Base-by-base conservation (phyloP, 2,329 filamentous ascomycete species). In the Fusarium camptoceras region DNA sequence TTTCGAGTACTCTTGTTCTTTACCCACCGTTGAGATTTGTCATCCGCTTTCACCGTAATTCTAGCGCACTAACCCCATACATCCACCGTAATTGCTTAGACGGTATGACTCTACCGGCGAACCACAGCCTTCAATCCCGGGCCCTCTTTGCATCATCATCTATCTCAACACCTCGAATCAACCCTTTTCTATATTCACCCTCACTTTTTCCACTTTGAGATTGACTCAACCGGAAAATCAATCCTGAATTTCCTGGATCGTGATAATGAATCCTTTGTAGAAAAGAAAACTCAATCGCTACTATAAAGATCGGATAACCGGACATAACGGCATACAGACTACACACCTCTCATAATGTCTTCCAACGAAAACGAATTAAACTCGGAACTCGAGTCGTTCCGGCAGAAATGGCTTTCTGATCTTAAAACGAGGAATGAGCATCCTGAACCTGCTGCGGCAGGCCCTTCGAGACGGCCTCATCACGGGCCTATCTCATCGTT, bases 391-490 rank as follows among this genome's bases (percentile, higher is more conserved):
- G 93, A 97, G 80, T 90, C 88, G 47, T 98, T 98, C 81, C 91
- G 95, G 71, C 87, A 89, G 76, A 87, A 94, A 84, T 98, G 94
- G 94, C 89, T 89, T 63, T 91, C 93, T 73, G 94, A 98, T 78
- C 92, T 97, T 9, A 77, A 83, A 50, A 79, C 81, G 5, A 83
- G 56, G 42, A 77, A 65, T 76, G 79, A 55, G 30, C 76, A 70
- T n/a, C 64, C 57, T 8, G 68, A 67, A 8, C 16, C 47, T 5
- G 56, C 51, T 55, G 51, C 34, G 11, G 49, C 53, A n/a, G 66
- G 55, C 9, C 53, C 70, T 10, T 71, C 70, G 4, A 51, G 70
- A 58, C 55, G 58, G 31, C 50, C 58, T 61, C 68, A 70, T 43
- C 61, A 67, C 22, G 58, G 61, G 1, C 77, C 43, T 71, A 76